Base-by-base conservation (phyloP, 2,329 filamentous ascomycete genomes). In the Colletotrichum sidae region DNA sequence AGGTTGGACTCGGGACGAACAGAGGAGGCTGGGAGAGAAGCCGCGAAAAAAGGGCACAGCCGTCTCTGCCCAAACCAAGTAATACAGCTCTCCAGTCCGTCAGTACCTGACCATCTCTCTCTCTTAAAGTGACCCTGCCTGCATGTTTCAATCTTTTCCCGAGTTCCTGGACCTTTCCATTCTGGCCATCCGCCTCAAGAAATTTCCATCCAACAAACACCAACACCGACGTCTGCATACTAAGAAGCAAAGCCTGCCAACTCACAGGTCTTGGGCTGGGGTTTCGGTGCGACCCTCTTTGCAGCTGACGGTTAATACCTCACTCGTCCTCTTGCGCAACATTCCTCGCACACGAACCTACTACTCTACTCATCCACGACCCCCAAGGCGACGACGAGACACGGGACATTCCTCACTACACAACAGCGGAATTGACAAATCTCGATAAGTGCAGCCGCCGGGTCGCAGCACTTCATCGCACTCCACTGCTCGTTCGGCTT, bases 81-180 rank as follows among this genome's bases (percentile, higher is more conserved):
- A 67, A 46, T 51, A 52, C 54, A 15, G 58, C 59, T 35, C 50
- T 55, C 50, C 53, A 57, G 39, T 49, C 39, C 34, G 56, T 46
- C 49, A 33, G 49, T 53, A 13, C 34, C 51, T 39, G 13, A 51
- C 56, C 55, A 60, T 66, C 45, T 41, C 35, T 49, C 57, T 55
- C 61, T 67, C 57, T 68, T 67, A 68, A 68, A 68, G 47, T 51
- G 52, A 49, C 37, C 53, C 53, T 49, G 45, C 45, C 49, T 65
- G 64, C 60, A 47, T 54, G 39, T 55, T 64, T 54, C 54, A 46
- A 51, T 67, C 39, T 55, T 41, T 44, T 34, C 46, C 46, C 54
- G 42, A 42, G 52, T 52, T 50, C 54, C 57, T 62, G 51, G 61
- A 55, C 58, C 55, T 51, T 49, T 59, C 45, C 53, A 46, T 55